Base-by-base conservation (phyloP, 805 yeast species). In the Grigorovia humatica region DNA sequence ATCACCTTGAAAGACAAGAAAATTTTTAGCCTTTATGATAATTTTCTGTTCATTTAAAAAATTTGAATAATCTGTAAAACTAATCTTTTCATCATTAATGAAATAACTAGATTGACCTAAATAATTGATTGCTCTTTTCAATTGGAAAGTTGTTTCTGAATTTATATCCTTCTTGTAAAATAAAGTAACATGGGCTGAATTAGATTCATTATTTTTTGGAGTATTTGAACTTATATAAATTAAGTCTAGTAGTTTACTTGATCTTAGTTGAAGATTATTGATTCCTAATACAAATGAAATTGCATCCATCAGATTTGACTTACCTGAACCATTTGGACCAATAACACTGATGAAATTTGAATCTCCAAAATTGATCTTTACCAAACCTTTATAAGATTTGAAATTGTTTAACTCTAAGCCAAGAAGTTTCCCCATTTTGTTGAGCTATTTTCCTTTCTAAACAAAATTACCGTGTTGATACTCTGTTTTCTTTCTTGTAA, bases 301-400 rank as follows among this genome's bases (percentile, higher is more conserved):
- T 40, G 99, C 97, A 66, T 93, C 99, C 85, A 93, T 90, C 81
- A 93, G 85, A 64, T 93, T 93, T 44, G 96, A 86, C 70, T 93
- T 93, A 8, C 99, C 99, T 0, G 97, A 85, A 38, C 99, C 99
- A 74, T 93, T 93, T n/a, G 98, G 98, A 1, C 99, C 99, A 52
- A 93, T 86, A 55, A 93, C 87, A 46, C 95, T 83, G 1, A 96
- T 88, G 71, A 93, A 93, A 54, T 77, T 74, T 0, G 90, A 79
- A 12, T 82, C 75, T 0, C 96, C 96, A 67, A 93, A 85, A 2
- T 93, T 95, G 20, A 91, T 79, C 5, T 75, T 74, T 17, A 88
- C 76, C 0, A 78, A 75, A 0, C 96, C 97, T 51, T 78, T 74
- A 64, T 93, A 93, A 0, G 97, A 90, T 71, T 93, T 93, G 80